These are phyloP conservation scores for Thraustochytrium sp. DNA, from an alignment of 352 stramenopile genomes.

Conservation along the genomic window DNA sequence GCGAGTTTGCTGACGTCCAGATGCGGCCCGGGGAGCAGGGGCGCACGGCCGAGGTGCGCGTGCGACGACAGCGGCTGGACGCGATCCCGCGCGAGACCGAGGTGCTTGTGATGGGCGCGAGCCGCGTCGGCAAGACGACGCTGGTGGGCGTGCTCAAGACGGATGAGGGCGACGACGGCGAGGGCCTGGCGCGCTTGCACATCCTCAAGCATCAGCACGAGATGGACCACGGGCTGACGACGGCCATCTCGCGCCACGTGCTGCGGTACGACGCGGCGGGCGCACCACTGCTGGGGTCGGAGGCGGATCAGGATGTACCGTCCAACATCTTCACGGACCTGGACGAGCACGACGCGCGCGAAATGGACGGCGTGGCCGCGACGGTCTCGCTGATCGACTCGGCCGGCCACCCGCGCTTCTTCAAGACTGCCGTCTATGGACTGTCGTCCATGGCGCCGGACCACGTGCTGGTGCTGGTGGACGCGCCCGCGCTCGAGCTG, in stretches of 20 bases:
- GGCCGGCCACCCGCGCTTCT: constrained; percentile 5
- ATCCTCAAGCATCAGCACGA: constrained; percentile 74
- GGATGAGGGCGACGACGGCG: constrained; percentile 67
- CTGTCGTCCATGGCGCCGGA: constrained; percentile 20
- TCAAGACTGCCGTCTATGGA: constrained; percentile 21
- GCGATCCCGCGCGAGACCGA: constrained; percentile 6
- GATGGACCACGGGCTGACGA: constrained; percentile 72
- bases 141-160: constrained; percentile 70
- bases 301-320: background rate
- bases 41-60: background rate
- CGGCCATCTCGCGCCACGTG: constrained; percentile 55
- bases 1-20: constrained; percentile 52
- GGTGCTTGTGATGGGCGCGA: constrained; percentile 70
- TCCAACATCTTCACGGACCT: constrained; percentile 23
- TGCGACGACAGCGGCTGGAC: background rate
- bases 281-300: background rate
- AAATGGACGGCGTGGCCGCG: background rate
- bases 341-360: background rate
- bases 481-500: background rate
- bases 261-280: constrained; percentile 12
- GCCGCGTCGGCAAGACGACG: constrained; percentile 73
- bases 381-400: constrained; percentile 15
- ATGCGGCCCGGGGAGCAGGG: background rate
- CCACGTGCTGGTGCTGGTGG: background rate
- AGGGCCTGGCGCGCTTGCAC: constrained; percentile 69